Evolutionary conservation across 352 stramenopile species (phyloP), one percentile per base, ranked within the genome.

Genomic region (Pythium insidiosum): DNA sequence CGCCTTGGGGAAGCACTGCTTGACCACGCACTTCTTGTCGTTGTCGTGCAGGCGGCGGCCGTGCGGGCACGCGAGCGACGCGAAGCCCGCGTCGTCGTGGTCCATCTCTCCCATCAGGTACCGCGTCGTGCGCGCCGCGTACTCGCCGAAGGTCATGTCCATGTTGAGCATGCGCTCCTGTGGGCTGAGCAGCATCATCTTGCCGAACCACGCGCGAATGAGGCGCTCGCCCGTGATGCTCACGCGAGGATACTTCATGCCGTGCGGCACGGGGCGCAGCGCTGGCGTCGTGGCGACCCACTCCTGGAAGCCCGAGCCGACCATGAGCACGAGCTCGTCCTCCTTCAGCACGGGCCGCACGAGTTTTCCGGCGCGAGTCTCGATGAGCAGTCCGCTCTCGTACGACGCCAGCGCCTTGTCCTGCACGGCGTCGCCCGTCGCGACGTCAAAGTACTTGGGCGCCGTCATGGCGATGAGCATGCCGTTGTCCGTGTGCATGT

Each of bases 401-500:
- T 60, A 53, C 1, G 16, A 12, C 0, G 19, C n/a, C 1, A 53
- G 43, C 0, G 36, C 19, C 20, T 48, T 38, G 16, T 38, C 28
- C 33, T 38, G 9, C 1, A 50, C 24, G 6, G 28, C 39, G 28
- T 33, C 15, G 28, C 28, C 28, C 9, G 20, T 7, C 4, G 22
- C 7, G 30, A 60, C 44, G 21, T 84, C 57, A 50, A 88, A 87
- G 61, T 84, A 90, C 41, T 73, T 61, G 0, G 77, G 77, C 16
- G 77, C 72, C 28, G 55, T 74, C 72, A 85, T 87, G 18, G 70
- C 68, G 52, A 87, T 85, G 45, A 84, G 57, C 23, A 86, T 52
- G 3, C 77, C 77, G 34, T 80, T 78, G 61, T 90, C 78, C 23
- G 66, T 83, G 56, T 90, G 78, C 44, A 85, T 47, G 47, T 82